phyloP scores from a whole-genome alignment of 192 early-diverging fungal species.

The Spizellomyces punctatus region DNA sequence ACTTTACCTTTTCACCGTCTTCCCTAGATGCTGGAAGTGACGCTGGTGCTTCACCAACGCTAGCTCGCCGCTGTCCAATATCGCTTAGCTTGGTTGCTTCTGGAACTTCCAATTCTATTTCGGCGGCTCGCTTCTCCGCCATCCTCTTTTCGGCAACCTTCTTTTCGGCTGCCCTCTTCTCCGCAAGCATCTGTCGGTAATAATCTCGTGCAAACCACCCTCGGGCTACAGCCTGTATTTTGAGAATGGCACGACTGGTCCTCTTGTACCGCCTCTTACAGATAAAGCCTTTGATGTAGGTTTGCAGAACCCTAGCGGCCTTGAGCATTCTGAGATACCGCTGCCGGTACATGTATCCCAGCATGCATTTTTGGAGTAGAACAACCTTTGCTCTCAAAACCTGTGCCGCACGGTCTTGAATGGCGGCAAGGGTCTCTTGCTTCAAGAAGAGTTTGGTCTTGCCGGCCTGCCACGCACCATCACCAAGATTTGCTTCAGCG shows the following conservation, averaged over 20 bases:
- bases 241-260: constrained; percentile 38
- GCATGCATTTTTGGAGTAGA: constrained; percentile 46
- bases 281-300: constrained; percentile 34
- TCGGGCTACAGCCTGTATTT: constrained; percentile 52
- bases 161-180: constrained; percentile 25
- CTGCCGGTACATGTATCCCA: constrained; percentile 43
- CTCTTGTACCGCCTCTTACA: constrained; percentile 44
- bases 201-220: constrained; percentile 56
- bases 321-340: constrained; percentile 43
- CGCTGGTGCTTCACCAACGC: not conserved
- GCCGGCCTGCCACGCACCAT: constrained; percentile 48
- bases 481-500: constrained; percentile 19
- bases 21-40: constrained; percentile 12
- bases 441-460: constrained; percentile 56
- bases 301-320: constrained; percentile 38
- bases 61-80: not conserved
- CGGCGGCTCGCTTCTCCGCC: not conserved
- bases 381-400: constrained; percentile 45
- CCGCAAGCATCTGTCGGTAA: constrained; percentile 29
- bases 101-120: not conserved
- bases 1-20: constrained; percentile 1
- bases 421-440: constrained; percentile 28
- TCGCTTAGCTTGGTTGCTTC: not conserved
- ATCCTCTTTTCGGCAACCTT: not conserved
- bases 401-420: constrained; percentile 37